Percentiles rank a stretch among this genome's conserved stretches.
Evolutionary conservation across 208 protist species (phyloP).

Genomic region (Leishmania guyanensis): DNA sequence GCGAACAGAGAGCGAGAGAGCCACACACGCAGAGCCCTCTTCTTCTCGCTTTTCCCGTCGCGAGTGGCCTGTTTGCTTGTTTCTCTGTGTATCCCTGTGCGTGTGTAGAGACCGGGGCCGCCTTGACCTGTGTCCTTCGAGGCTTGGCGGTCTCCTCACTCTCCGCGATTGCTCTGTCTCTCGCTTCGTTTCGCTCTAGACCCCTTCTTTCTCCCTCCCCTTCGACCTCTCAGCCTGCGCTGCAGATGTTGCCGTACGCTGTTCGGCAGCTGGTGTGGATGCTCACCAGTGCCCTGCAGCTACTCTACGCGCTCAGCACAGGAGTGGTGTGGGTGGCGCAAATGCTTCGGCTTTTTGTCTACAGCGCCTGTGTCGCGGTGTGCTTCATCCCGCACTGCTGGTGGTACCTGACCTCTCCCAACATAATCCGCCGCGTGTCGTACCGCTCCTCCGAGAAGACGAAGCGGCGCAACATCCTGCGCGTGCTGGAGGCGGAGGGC

Average conservation of each 20-base stretch:
- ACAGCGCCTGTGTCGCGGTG: slow-evolving; percentile 29
- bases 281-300: slow-evolving; percentile 46
- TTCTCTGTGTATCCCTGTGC: not conserved
- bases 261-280: slow-evolving; percentile 65
- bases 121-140: not conserved
- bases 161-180: not conserved
- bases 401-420: slow-evolving; percentile 74
- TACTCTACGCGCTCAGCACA: slow-evolving; percentile 55
- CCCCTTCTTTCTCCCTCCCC: not conserved
- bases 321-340: slow-evolving; percentile 59
- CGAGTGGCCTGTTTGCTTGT: not conserved
- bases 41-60: too few relatives aligned
- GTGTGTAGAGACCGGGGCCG: not conserved
- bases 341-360: slow-evolving; percentile 58
- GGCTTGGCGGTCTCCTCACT: not conserved
- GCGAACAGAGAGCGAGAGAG: not conserved
- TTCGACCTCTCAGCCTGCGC: not conserved
- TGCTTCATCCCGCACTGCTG: slow-evolving; percentile 61
- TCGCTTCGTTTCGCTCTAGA: not conserved
- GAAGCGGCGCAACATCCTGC: slow-evolving; percentile 45
- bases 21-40: too few relatives aligned
- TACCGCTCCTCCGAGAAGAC: slow-evolving; percentile 60
- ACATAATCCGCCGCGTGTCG: slow-evolving; percentile 64
- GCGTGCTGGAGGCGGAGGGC: slow-evolving; percentile 53
- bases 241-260: slow-evolving; percentile 45